Evolutionary conservation across 2,329 filamentous ascomycete species (phyloP).

Genomic region (Cercospora sp.): DNA sequence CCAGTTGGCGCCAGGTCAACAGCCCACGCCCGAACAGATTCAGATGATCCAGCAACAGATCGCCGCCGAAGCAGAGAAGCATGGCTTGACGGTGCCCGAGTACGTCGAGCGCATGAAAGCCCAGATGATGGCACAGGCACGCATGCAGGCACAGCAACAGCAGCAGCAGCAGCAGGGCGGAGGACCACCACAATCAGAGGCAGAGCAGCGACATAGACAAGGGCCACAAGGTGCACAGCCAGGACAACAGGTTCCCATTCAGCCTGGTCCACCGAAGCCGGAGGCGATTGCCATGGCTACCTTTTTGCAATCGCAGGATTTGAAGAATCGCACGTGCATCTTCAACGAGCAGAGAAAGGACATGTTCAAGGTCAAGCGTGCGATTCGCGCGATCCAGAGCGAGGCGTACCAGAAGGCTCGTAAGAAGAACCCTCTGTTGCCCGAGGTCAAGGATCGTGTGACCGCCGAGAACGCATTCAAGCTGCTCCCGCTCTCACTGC

Average conservation of each 20-base stretch:
- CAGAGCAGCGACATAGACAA: constrained; percentile 31
- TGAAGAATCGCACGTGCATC: constrained; percentile 89
- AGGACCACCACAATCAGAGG: constrained; percentile 33
- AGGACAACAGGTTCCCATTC: constrained; percentile 65
- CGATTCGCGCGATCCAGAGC: constrained; percentile 84
- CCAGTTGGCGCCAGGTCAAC: constrained; percentile 42
- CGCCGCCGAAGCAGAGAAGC: constrained; percentile 76
- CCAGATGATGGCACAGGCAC: constrained; percentile 58
- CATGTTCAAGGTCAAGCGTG: constrained; percentile 98
- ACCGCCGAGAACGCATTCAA: constrained; percentile 94
- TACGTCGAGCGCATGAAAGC: constrained; percentile 64
- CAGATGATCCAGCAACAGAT: constrained; percentile 79
- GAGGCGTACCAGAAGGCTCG: constrained; percentile 85
- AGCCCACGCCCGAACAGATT: constrained; percentile 81
- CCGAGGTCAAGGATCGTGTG: constrained; percentile 81
- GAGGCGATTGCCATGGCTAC: constrained; percentile 85
- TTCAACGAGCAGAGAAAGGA: constrained; percentile 96
- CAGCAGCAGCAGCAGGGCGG: constrained; percentile 37
- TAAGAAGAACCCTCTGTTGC: constrained; percentile 85
- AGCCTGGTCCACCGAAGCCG: constrained; percentile 80
- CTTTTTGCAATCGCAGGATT: constrained; percentile 77
- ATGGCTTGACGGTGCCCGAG: constrained; percentile 80
- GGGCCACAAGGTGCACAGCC: constrained; percentile 44
- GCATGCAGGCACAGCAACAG: constrained; percentile 44
- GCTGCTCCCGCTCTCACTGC: constrained; percentile 87